Evolutionary conservation across 2,329 filamentous ascomycete species (phyloP).

Genomic region (Claviceps sp.): DNA sequence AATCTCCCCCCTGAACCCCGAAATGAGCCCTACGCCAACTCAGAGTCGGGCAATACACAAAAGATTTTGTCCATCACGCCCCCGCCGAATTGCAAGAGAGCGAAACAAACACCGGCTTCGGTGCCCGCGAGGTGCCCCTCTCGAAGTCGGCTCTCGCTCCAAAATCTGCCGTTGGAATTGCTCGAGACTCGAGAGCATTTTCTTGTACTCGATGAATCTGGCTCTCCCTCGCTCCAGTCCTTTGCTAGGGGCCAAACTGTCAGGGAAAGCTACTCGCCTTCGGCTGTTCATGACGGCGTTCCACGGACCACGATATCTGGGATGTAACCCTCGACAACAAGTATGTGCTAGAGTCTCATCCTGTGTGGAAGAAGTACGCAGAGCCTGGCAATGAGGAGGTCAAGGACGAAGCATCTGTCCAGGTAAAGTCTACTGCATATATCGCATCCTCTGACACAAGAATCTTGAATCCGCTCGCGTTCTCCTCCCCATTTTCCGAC

Average conservation of each 20-base stretch:
- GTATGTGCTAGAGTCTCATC: too few relatives aligned
- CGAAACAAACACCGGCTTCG: slow-evolving; percentile 9
- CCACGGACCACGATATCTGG: slow-evolving; percentile 4
- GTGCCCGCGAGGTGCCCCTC: too few relatives aligned
- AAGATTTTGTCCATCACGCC: slow-evolving; percentile 6
- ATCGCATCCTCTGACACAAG: neutral
- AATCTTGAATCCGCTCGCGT: neutral
- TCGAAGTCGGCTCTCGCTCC: slow-evolving; percentile 13
- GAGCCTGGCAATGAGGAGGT: too few relatives aligned
- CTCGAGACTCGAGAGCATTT: slow-evolving; percentile 40
- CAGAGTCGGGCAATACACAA: slow-evolving; percentile 32
- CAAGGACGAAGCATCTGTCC: slow-evolving; percentile 28
- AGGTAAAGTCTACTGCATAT: slow-evolving; percentile 22
- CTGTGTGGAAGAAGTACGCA: too few relatives aligned
- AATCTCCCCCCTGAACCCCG: neutral
- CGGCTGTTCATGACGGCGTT: slow-evolving; percentile 24
- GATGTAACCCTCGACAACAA: too few relatives aligned
- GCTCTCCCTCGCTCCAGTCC: slow-evolving; percentile 20
- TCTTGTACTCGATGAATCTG: slow-evolving; percentile 26
- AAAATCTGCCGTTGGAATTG: slow-evolving; percentile 36
- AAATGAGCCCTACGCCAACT: slow-evolving; percentile 36
- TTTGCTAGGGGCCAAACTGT: slow-evolving; percentile 33
- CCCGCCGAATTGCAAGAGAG: slow-evolving; percentile 10
- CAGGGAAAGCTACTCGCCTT: slow-evolving; percentile 23
- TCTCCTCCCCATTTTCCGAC: neutral